Base-by-base conservation (phyloP, 352 stramenopile species). In the Phytophthora capsici region DNA sequence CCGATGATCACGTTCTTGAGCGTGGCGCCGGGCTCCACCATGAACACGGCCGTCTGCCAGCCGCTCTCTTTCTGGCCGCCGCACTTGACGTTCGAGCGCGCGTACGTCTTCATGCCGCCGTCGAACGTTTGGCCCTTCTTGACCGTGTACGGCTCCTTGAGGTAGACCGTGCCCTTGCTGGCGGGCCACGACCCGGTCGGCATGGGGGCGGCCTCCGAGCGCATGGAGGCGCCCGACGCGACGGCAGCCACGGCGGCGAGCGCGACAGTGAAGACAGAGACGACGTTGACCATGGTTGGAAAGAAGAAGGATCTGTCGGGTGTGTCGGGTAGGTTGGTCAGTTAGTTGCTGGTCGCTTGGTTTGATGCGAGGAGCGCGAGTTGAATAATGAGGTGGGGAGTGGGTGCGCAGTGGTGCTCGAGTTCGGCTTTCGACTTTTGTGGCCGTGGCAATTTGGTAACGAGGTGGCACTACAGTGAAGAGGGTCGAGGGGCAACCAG, bases 101-200 rank as follows among this genome's bases (percentile, higher is more conserved):
- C 61, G 68, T 84, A 89, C 40, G 73, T 89, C 66, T 83, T 74
- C 65, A 78, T 79, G 23, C 68, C 63, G 23, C 77, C 77, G 41
- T 83, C 77, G 38, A 77, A 83, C 37, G 49, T 53, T 10, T 52
- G 41, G 17, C 69, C 74, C 14, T 63, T 66, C 26, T 73, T 67
- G 28, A 81, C 68, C 44, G 63, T 63, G 56, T 56, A 63, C 7
- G 73, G 61, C 46, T 54, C 66, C 17, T 22, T 30, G 38, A 57
- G 56, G 40, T 55, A 49, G 22, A 68, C 54, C 4, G 14, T 62
- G 26, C 66, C 66, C 28, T 61, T 57, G 48, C 60, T 67, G 22
- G 34, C 38, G 26, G 66, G 61, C 66, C 66, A 75, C 43, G 51
- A 57, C 16, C 66, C 66, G 20, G 45, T 37, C 0, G 66, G 66